Evolutionary conservation across 2,329 filamentous ascomycete genomes (phyloP).

Genomic region (Bipolaris bicolor): DNA sequence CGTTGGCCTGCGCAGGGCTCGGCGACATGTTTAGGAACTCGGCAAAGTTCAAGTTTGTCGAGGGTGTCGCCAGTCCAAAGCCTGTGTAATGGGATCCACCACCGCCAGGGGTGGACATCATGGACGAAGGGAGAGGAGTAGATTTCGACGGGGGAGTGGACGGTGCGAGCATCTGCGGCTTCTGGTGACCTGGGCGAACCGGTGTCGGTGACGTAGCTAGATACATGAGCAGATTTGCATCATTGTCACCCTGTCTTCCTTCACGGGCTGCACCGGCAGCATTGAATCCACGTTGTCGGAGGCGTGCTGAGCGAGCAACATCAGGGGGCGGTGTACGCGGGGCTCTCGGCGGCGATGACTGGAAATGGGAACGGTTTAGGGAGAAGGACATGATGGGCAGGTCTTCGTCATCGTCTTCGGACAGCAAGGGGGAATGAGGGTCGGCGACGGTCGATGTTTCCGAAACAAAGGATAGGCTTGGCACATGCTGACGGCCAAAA

Average conservation of each 20-base stretch:
- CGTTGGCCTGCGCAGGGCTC: constrained; percentile 78
- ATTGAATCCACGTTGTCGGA: constrained; percentile 49
- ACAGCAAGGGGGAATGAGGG: constrained; percentile 63
- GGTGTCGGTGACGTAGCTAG: constrained; percentile 91
- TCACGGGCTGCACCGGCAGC: constrained; percentile 49
- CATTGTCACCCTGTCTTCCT: constrained; percentile 74
- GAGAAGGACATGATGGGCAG: constrained; percentile 78
- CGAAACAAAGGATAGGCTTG: constrained; percentile 79
- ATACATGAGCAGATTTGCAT: constrained; percentile 84
- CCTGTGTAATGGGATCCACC: constrained; percentile 62
- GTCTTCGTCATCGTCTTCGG: constrained; percentile 82
- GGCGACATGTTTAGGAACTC: constrained; percentile 98
- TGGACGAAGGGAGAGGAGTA: constrained; percentile 75
- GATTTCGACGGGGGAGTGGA: constrained; percentile 61
- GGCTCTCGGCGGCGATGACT: constrained; percentile 76
- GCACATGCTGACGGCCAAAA: constrained; percentile 71
- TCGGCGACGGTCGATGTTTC: constrained; percentile 71
- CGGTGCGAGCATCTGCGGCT: constrained; percentile 57
- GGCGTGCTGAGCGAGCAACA: constrained; percentile 49
- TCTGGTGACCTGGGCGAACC: constrained; percentile 61
- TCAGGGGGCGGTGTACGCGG: constrained; percentile 50
- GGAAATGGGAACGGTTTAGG: constrained; percentile 61
- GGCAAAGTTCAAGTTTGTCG: constrained; percentile 87
- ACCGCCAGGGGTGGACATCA: constrained; percentile 86
- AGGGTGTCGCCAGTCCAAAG: constrained; percentile 74